phyloP scores from a whole-genome alignment of 305 asterid species.

The Salvia sclarea region DNA sequence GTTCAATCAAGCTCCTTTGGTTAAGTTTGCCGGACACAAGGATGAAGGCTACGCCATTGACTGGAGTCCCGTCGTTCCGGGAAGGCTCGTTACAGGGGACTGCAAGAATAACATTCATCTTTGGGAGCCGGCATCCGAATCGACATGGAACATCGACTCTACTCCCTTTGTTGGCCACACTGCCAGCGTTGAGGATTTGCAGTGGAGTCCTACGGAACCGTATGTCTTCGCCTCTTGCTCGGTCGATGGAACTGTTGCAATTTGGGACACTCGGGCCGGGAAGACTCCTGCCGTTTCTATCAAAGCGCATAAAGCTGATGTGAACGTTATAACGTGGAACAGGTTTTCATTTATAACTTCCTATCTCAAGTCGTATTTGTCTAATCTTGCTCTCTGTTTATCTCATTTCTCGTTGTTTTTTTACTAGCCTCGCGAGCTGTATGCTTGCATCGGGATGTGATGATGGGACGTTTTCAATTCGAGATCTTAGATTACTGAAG shows the following conservation, averaged over 20 bases:
- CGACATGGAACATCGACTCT: slow-evolving; percentile 75
- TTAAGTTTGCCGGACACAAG: slow-evolving; percentile 74
- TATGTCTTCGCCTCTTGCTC: slow-evolving; percentile 86
- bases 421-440: slow-evolving; percentile 78
- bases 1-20: slow-evolving; percentile 66
- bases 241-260: slow-evolving; percentile 78
- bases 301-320: slow-evolving; percentile 87
- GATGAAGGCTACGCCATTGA: slow-evolving; percentile 97
- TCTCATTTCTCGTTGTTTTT: slow-evolving; percentile 23
- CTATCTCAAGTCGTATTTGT: neutral
- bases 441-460: slow-evolving; percentile 96
- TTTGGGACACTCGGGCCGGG: slow-evolving; percentile 86
- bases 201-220: slow-evolving; percentile 97
- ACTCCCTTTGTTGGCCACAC: slow-evolving; percentile 82
- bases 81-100: slow-evolving; percentile 94
- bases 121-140: slow-evolving; percentile 84
- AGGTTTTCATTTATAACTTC: slow-evolving; percentile 46
- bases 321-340: slow-evolving; percentile 95
- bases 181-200: slow-evolving; percentile 84
- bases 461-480: slow-evolving; percentile 87
- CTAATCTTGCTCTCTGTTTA: neutral
- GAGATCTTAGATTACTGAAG: slow-evolving; percentile 86
- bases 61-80: slow-evolving; percentile 92
- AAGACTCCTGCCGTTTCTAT: slow-evolving; percentile 78
- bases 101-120: slow-evolving; percentile 78